These are phyloP conservation scores for Boechera divaricarpa DNA, from an alignment of 345 rosid species.

Conservation along the genomic window DNA sequence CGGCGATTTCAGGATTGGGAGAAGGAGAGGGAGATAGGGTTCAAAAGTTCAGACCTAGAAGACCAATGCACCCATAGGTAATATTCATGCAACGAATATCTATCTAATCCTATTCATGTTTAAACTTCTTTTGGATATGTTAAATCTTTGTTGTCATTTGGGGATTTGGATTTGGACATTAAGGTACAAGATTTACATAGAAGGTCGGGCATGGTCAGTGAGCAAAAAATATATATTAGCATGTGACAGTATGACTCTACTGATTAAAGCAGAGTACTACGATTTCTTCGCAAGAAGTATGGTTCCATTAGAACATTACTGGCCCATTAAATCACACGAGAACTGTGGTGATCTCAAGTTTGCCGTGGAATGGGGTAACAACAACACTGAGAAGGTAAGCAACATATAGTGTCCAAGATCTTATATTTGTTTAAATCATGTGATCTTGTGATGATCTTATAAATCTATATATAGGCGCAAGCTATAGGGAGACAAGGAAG, in stretches of 20 bases:
- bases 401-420: neutral
- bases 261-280: constrained; percentile 45
- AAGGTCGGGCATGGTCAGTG: constrained; percentile 62
- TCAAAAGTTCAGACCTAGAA: constrained; percentile 47
- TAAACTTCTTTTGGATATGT: neutral
- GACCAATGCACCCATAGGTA: constrained; percentile 65
- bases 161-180: neutral
- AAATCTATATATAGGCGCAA: constrained; percentile 50
- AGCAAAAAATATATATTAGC: constrained; percentile 59
- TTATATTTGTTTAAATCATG: neutral
- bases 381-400: constrained; percentile 47
- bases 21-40: constrained; percentile 45
- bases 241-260: constrained; percentile 53
- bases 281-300: constrained; percentile 58
- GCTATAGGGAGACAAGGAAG: constrained; percentile 57
- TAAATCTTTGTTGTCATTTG: neutral
- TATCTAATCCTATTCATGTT: constrained; percentile 4
- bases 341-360: constrained; percentile 54
- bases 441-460: neutral
- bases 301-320: constrained; percentile 55
- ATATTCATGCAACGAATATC: neutral
- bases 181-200: constrained; percentile 62
- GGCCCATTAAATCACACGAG: constrained; percentile 51
- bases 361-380: constrained; percentile 63
- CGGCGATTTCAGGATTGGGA: constrained; percentile 50